Percentiles rank a stretch among this genome's conserved stretches.
phyloP scores from a whole-genome alignment of 257 asterid genomes.

The Nicotiana sylvestris region DNA sequence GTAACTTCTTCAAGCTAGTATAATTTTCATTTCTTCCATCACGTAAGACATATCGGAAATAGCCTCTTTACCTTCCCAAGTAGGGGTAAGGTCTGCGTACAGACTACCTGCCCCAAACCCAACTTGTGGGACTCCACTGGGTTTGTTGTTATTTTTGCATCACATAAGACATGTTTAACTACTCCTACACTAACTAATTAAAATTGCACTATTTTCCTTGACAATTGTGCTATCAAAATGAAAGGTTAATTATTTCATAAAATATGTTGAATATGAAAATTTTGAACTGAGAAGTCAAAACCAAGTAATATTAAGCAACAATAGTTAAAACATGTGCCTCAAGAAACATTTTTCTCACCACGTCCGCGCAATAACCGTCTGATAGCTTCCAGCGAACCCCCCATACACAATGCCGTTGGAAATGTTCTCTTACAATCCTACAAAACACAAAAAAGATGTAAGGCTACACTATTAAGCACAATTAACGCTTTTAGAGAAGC shows the following conservation, averaged over 20 bases:
- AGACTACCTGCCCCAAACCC: too few species aligned
- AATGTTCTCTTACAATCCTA: conserved; percentile 89
- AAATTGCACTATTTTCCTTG: background rate
- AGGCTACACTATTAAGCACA: background rate
- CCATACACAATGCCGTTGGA: conserved; percentile 76
- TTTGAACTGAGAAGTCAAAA: background rate
- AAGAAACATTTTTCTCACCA: conserved; percentile 52
- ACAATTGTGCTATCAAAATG: background rate
- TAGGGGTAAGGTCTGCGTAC: too few species aligned
- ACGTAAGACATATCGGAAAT: background rate
- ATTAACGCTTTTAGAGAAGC: background rate
- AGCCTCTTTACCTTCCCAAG: too few species aligned
- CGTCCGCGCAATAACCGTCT: conserved; percentile 71
- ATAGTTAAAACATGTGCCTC: background rate
- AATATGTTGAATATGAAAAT: background rate
- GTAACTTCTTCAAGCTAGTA: conserved; percentile 7
- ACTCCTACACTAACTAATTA: background rate
- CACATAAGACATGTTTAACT: background rate
- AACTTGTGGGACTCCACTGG: too few species aligned
- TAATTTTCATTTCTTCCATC: background rate
- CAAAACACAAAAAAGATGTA: conserved; percentile 16
- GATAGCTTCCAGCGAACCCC: conserved; percentile 84
- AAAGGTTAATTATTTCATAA: background rate
- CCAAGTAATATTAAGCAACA: background rate
- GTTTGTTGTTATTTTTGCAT: background rate